Conservation (phyloP, 192 early-diverging fungal genomes). For the Rhizoclosmatium sp. region DNA sequence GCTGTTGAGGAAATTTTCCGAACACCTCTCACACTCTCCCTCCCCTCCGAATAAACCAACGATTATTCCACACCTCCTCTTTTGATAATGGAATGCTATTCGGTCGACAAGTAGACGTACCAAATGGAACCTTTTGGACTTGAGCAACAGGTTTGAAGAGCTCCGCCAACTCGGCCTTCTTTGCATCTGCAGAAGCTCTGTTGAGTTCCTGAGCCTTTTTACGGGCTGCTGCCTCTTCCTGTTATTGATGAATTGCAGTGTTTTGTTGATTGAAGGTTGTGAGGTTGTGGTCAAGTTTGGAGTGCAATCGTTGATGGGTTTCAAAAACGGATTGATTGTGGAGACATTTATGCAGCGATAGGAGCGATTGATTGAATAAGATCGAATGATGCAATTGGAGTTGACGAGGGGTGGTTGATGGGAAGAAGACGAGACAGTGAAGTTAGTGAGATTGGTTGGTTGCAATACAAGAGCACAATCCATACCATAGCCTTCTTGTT, state of each 20-base stretch:
- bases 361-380: no score
- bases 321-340: not conserved
- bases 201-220: constrained; percentile 67
- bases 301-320: not conserved
- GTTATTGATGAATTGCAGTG: not conserved
- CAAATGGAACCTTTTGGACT: constrained; percentile 96
- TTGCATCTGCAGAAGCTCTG: constrained; percentile 84
- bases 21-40: not conserved
- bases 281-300: not conserved
- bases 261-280: constrained; percentile 2
- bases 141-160: constrained; percentile 89
- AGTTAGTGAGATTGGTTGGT: no score
- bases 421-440: no score
- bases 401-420: no score
- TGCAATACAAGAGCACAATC: not conserved
- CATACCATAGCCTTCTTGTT: constrained; percentile 56
- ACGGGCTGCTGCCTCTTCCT: constrained; percentile 72
- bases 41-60: not conserved
- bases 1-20: not conserved
- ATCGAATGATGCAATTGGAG: no score
- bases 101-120: constrained; percentile 33
- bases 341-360: not conserved
- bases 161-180: constrained; percentile 88
- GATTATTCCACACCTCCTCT: not conserved
- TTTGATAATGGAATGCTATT: not conserved